Conservation (phyloP, 768 basidiomycete species). For the Boletus sensibilis region DNA sequence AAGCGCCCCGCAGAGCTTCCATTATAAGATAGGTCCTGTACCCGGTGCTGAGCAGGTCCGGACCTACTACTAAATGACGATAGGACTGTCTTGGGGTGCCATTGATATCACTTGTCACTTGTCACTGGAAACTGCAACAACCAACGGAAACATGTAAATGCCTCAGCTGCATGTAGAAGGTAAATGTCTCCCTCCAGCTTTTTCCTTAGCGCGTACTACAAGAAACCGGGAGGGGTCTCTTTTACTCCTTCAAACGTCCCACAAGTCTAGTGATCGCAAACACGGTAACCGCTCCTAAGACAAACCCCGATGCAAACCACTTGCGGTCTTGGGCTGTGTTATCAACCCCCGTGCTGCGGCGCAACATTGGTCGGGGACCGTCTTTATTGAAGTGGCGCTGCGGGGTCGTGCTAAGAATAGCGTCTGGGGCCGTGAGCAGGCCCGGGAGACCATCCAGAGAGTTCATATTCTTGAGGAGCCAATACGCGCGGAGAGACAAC, state of each 20-base stretch:
- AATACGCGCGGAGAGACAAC: constrained; percentile 51
- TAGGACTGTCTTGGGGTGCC: background rate
- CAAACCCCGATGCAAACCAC: constrained; percentile 21
- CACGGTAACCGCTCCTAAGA: constrained; percentile 13
- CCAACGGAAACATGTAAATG: background rate
- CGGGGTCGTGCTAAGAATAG: constrained; percentile 6
- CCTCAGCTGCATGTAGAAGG: background rate
- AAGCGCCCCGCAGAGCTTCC: background rate
- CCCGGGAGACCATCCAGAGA: constrained; percentile 64
- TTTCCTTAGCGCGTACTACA: background rate
- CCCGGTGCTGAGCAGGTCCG: background rate
- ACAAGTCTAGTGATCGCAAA: constrained; percentile 5
- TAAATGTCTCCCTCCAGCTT: background rate
- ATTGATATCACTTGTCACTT: background rate
- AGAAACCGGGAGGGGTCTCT: background rate
- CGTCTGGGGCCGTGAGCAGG: constrained; percentile 31
- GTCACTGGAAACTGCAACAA: background rate
- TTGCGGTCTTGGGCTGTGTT: background rate
- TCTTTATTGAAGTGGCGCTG: constrained; percentile 20
- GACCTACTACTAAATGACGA: background rate
- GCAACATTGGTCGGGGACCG: constrained; percentile 14
- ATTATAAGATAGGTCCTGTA: background rate
- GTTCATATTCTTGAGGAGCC: constrained; percentile 46
- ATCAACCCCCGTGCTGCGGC: background rate
- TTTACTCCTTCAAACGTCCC: background rate